Conservation (phyloP, 2,329 filamentous ascomycete species). For the Aureobasidium vineae region DNA sequence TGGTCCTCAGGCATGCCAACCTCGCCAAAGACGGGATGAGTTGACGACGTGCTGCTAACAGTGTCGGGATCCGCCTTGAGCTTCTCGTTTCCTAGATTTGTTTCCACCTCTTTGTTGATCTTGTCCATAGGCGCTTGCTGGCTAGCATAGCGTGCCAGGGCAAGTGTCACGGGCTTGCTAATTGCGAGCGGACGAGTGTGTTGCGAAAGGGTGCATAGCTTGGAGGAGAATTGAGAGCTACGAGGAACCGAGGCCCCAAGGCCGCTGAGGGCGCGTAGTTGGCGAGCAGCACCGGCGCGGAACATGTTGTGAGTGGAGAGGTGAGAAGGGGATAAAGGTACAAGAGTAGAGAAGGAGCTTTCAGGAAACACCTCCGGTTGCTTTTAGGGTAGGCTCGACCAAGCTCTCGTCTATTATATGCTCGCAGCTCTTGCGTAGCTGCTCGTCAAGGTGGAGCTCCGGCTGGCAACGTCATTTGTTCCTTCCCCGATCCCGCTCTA, state of each 20-base stretch:
- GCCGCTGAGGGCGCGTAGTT: constrained; percentile 42
- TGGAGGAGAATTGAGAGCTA: constrained; percentile 42
- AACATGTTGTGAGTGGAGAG: constrained; percentile 39
- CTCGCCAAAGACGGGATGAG: constrained; percentile 44
- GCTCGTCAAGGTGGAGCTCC: constrained; percentile 9
- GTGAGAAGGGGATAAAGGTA: constrained; percentile 13
- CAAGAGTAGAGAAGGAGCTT: neutral
- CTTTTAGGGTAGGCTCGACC: neutral
- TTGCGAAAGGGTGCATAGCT: constrained; percentile 43
- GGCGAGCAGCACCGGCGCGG: constrained; percentile 47
- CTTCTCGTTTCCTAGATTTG: constrained; percentile 53
- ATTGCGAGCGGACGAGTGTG: constrained; percentile 36
- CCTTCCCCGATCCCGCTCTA: neutral
- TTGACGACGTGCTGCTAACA: constrained; percentile 59
- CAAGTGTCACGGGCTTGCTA: constrained; percentile 38
- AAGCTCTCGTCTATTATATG: constrained; percentile 9
- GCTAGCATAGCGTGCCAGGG: constrained; percentile 30
- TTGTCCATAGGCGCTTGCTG: constrained; percentile 41
- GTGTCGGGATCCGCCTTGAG: constrained; percentile 59
- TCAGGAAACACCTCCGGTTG: neutral
- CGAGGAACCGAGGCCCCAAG: constrained; percentile 30
- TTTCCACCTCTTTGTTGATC: constrained; percentile 59
- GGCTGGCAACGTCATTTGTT: neutral
- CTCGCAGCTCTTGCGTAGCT: constrained; percentile 9
- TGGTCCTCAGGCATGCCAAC: constrained; percentile 38